Evolutionary conservation across 2,329 filamentous ascomycete species (phyloP).

Genomic region (Hypomyces perniciosus): DNA sequence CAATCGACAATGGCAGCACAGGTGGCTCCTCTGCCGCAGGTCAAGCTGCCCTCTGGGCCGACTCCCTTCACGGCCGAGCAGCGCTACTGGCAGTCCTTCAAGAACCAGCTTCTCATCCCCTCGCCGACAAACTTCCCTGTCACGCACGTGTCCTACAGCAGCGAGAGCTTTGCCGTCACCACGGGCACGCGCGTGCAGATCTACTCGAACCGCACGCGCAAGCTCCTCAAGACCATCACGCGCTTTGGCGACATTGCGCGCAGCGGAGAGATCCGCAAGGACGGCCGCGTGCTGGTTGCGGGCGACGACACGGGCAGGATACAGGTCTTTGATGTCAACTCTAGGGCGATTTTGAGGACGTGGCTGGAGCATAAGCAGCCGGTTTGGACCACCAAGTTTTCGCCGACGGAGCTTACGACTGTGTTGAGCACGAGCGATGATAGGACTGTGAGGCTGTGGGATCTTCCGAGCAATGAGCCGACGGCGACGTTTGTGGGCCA

Average conservation of each 20-base stretch:
- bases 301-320: constrained; percentile 89
- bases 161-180: constrained; percentile 85
- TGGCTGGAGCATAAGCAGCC: constrained; percentile 94
- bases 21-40: constrained; percentile 70
- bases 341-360: constrained; percentile 86
- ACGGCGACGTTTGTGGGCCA: constrained; percentile 79
- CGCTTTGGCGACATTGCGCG: constrained; percentile 89
- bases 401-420: constrained; percentile 77
- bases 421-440: constrained; percentile 91
- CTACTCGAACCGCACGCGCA: constrained; percentile 85
- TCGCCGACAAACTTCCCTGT: constrained; percentile 86
- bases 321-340: constrained; percentile 88
- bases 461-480: constrained; percentile 74
- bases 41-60: constrained; percentile 79
- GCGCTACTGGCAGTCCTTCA: constrained; percentile 93
- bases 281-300: constrained; percentile 83
- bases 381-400: constrained; percentile 87
- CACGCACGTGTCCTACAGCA: constrained; percentile 76
- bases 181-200: constrained; percentile 89
- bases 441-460: constrained; percentile 88
- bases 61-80: constrained; percentile 85
- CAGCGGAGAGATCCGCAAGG: constrained; percentile 79
- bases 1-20: constrained; percentile 68
- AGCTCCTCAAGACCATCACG: constrained; percentile 88
- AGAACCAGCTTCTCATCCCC: constrained; percentile 81